These are phyloP conservation scores for Anthracocystis walkeri DNA, from an alignment of 1,284 basidiomycete species.

Conservation along the genomic window DNA sequence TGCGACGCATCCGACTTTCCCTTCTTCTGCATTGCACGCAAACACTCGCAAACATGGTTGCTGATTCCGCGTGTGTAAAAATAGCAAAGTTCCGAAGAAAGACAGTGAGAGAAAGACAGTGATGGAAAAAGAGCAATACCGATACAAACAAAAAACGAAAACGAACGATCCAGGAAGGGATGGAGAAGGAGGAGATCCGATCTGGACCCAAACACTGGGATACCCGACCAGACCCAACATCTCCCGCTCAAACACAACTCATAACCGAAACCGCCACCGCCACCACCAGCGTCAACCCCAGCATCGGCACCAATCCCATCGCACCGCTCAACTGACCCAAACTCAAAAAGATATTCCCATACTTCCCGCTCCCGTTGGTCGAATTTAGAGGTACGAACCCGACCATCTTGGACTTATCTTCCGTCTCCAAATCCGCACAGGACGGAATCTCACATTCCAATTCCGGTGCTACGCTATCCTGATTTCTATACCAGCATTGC, in stretches of 20 bases:
- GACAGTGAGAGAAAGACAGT: constrained; percentile 6
- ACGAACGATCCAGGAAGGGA: background rate
- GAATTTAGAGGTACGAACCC: constrained; percentile 53
- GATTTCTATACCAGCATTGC: constrained; percentile 51
- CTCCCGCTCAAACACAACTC: background rate
- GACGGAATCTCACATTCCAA: constrained; percentile 53
- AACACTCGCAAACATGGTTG: background rate
- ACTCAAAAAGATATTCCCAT: constrained; percentile 56
- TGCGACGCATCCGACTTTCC: too few relatives aligned
- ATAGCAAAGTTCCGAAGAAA: constrained; percentile 1
- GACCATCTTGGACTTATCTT: constrained; percentile 46
- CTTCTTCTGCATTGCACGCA: background rate
- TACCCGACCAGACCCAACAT: background rate
- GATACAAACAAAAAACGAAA: background rate
- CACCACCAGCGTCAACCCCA: background rate
- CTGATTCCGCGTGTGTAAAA: background rate
- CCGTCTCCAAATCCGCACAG: constrained; percentile 43
- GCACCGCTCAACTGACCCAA: constrained; percentile 17
- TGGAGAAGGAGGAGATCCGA: too few relatives aligned
- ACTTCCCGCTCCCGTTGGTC: constrained; percentile 55
- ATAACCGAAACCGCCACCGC: constrained; percentile 2
- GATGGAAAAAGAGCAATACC: background rate
- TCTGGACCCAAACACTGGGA: too few relatives aligned
- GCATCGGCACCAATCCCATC: constrained; percentile 13
- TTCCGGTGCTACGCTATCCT: constrained; percentile 18